Percentiles rank a stretch among this genome's conserved stretches.
Evolutionary conservation across 495 filamentous ascomycete species (phyloP).

Genomic region (Penicillium dipodomyicola): DNA sequence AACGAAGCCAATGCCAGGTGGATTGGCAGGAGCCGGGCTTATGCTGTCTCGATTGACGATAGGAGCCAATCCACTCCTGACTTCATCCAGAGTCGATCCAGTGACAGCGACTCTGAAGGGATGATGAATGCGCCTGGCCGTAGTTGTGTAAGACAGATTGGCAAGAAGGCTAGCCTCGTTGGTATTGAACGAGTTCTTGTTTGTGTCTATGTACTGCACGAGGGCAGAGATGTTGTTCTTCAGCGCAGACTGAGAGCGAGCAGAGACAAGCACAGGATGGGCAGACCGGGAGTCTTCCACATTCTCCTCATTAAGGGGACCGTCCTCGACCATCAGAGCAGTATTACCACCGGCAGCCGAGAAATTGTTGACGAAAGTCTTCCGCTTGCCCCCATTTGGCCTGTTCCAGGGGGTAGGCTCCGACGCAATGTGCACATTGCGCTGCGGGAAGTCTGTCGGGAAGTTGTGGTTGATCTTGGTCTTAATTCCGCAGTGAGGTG

Average conservation of each 20-base stretch:
- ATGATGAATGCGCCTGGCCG: constrained; percentile 81
- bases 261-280: constrained; percentile 53
- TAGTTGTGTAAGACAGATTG: constrained; percentile 73
- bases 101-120: constrained; percentile 65
- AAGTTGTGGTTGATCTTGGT: constrained; percentile 76
- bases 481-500: constrained; percentile 88
- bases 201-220: constrained; percentile 49
- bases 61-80: constrained; percentile 30
- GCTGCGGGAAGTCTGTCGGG: constrained; percentile 68
- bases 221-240: constrained; percentile 54
- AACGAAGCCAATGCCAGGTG: constrained; percentile 56
- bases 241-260: constrained; percentile 51
- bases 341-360: constrained; percentile 58
- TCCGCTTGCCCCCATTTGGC: constrained; percentile 60
- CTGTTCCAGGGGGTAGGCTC: constrained; percentile 60
- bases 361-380: constrained; percentile 69
- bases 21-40: constrained; percentile 27
- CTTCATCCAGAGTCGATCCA: constrained; percentile 40
- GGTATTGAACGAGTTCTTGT: constrained; percentile 42
- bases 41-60: constrained; percentile 29
- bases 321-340: constrained; percentile 55
- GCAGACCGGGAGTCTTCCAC: constrained; percentile 53
- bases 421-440: constrained; percentile 69
- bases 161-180: constrained; percentile 40
- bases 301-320: constrained; percentile 36